Base-by-base conservation (phyloP, 441 rosid species). In the Erodium moschatum region DNA sequence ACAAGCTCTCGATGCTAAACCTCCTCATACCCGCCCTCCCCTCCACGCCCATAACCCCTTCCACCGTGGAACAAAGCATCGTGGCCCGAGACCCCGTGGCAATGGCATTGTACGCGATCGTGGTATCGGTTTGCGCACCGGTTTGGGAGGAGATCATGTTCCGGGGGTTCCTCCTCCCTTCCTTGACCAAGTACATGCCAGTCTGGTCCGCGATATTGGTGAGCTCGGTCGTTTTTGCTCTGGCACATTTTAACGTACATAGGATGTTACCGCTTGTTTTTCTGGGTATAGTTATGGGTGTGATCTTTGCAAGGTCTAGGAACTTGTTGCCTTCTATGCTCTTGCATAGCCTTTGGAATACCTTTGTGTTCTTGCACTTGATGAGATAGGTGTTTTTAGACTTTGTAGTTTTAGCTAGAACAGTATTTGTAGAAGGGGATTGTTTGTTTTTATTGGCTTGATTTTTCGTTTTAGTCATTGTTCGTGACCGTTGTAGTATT, bases 61-160 rank as follows among this genome's bases (percentile, higher is more conserved):
- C 63, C 10, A 56, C 10, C 4, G 63, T 56, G 10, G 63, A 56
- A 19, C 24, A 6, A 19, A 6, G 12, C 29, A 56, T 56, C 8
- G 63, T 56, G 21, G 63, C 63, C 21, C 63, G 63, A 19, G 63
- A 56, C 63, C 63, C 63, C 4, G 63, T 56, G 63, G 63, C 63
- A 9, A 56, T 56, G 63, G 63, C 63, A 7, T 7, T 56, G 27
- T 56, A 56, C 11, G 63, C 63, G 11, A 19, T 56, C 3, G 63
- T 56, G 11, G 63, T 56, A 6, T 56, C 63, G 10, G 63, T 56
- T 7, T 56, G 63, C 2, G 24, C 63, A 3, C 63, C 63, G 3
- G 63, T 56, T 24, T 56, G 63, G 63, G 63, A 56, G 63, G 63
- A 56, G 63, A 56, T 56, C 18, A 21, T 56, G 12, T 56, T 56